Evolutionary conservation across 208 protist genomes (phyloP), one percentile per base, ranked within the genome.

Genomic region (Angomonas ambiguus): DNA sequence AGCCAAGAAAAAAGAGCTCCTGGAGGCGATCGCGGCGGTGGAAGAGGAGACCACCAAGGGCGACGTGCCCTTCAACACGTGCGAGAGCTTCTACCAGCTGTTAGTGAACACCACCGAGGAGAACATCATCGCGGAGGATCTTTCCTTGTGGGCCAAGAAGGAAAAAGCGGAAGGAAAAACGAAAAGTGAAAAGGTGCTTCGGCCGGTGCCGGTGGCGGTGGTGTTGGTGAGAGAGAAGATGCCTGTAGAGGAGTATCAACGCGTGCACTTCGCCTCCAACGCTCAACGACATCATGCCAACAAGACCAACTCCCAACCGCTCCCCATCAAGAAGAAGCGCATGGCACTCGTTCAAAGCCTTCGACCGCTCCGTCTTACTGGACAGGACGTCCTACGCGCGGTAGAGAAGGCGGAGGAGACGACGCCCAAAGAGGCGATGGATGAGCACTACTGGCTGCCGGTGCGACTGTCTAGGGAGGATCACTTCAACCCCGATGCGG

Each of bases 141-240:
- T 45, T 16, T 45, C 38, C 16, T 8, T 16, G 38, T 45, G 16
- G 11, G 13, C 13, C 4, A 25, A 27, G 24, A 5, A 6, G 25
- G 24, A 16, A 2, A 34, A 27, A 11, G 57, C 2, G 0, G 58
- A 31, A 2, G 48, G n/a, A n/a, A n/a, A n/a, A n/a, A 45, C n/a
- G 62, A 25, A 22, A 32, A 22, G 18, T n/a, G 18, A 32, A 13
- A n/a, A 61, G 34, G 20, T 27, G 57, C 31, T 31, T 31, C 57
- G 57, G 20, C 33, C 30, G 31, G 31, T 62, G 31, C 57, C 76
- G 32, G 79, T 73, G n/a, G 80, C 70, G 25, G 61, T 86, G 18
- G 48, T 79, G n/a, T 49, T 82, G 8, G 69, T 86, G 56, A 72
- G 80, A 2, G 66, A 58, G 20, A 72, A 67, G 51, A 73, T 71